Conservation (phyloP, 257 asterid species). For the Solanum peruvianum region DNA sequence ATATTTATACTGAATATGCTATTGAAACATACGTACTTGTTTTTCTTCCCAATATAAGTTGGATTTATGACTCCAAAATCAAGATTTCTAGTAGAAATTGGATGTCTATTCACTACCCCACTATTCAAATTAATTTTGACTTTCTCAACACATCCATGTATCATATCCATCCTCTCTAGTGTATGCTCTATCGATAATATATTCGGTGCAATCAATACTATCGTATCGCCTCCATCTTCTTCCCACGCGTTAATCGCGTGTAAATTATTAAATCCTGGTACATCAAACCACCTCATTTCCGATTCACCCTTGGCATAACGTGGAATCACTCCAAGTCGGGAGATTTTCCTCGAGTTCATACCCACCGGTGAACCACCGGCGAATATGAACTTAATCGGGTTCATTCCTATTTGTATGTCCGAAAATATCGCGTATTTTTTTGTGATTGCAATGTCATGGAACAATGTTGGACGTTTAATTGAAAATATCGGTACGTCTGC, state of each 20-base stretch:
- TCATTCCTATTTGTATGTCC: constrained; percentile 54
- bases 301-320: constrained; percentile 49
- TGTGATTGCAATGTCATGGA: constrained; percentile 79
- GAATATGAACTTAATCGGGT: constrained; percentile 27
- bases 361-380: constrained; percentile 43
- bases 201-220: constrained; percentile 61
- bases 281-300: constrained; percentile 49
- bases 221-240: constrained; percentile 44
- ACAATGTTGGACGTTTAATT: constrained; percentile 39
- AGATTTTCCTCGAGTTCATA: constrained; percentile 33
- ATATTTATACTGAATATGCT: too few species aligned
- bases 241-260: constrained; percentile 74
- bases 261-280: constrained; percentile 36
- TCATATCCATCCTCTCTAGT: constrained; percentile 44
- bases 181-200: constrained; percentile 49
- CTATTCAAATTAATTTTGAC: constrained; percentile 39
- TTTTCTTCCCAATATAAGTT: constrained; percentile 36
- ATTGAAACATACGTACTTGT: constrained; percentile 18
- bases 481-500: constrained; percentile 63
- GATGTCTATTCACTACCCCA: constrained; percentile 39
- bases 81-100: constrained; percentile 44
- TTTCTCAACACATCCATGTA: constrained; percentile 65
- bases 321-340: constrained; percentile 54
- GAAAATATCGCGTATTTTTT: constrained; percentile 46
- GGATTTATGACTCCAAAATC: constrained; percentile 64